Evolutionary conservation across 192 early-diverging fungal genomes (phyloP), one percentile per base, ranked within the genome.

Genomic region (Podila horticola): DNA sequence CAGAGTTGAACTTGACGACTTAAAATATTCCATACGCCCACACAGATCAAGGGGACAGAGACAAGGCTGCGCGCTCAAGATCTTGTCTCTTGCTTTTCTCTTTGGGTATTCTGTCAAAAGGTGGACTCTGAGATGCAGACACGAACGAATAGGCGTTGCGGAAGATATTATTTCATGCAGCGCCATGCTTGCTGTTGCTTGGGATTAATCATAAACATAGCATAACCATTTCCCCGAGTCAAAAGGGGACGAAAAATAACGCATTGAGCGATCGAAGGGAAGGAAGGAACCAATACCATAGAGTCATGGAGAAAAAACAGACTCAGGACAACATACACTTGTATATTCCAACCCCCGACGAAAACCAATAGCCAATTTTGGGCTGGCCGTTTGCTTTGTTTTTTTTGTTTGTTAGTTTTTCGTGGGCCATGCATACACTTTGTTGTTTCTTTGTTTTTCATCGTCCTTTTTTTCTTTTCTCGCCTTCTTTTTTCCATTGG

Each of bases 101-200:
- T 3, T 55, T 55, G n/a, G 52, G 52, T 6, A 9, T 6, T 24
- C n/a, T 1, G 8, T 19, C 52, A 11, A 24, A 6, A 55, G 6
- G 15, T 15, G 22, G n/a, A 55, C 52, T 55, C 24, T 55, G 4
- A 11, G 17, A 20, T 26, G 52, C 8, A 55, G 24, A 24, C 3
- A 55, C 8, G 52, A 55, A n/a, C n/a, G 52, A 55, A 55, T 45
- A 24, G 24, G 52, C 11, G n/a, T n/a, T 55, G 52, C 52, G 52
- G 52, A 55, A 26, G 52, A 55, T 55, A 55, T 55, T 55, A 24
- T 55, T 55, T 55, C 52, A 55, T 55, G 52, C 52, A 55, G 52
- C 24, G 52, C 52, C 20, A 55, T 55, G 22, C 52, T 45, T 45
- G 41, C 2, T 45, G 11, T 45, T 17, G 13, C 15, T 45, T 45